Evolutionary conservation across 805 yeast genomes (phyloP), one percentile per base, ranked within the genome.

Genomic region (Isabelozyma gotoi): DNA sequence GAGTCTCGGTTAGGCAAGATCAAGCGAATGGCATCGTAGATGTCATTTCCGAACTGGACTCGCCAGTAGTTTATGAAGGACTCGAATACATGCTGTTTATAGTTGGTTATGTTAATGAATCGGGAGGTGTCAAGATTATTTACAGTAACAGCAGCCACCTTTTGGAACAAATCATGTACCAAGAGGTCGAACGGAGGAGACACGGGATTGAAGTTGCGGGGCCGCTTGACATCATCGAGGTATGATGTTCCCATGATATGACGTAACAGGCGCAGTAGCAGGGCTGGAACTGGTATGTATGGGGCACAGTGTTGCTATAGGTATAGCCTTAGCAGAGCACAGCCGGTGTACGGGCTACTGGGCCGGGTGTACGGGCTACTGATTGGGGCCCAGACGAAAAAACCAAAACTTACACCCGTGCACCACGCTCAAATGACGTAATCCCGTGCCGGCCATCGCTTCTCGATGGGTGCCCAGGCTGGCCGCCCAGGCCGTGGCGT

Each of bases 21-120:
- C 38, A 90, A 67, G 24, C 81, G 66, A 12, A 86, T 69, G 1
- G 84, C 84, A 0, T 92, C 91, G 51, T 75, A 82, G 3, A 90
- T 73, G 59, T 90, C 65, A 33, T 44, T 33, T 8, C 76, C 76
- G 16, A 71, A 61, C 44, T 69, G 74, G 14, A 61, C 60, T 36
- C 59, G 57, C 58, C 63, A 70, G 5, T 62, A 44, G 12, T 52
- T 45, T 29, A 71, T 51, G 44, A 69, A 71, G 20, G 51, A 35
- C 31, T 55, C 56, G 19, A 71, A 55, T 18, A 66, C 57, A 34
- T 50, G 49, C n/a, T 43, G 42, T 39, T 60, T 63, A 44, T 59
- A 60, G 14, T 59, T 55, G 19, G 60, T 52, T 12, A 59, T 45
- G 37, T 55, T 54, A 2, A 50, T 20, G 31, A 36, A 36, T n/a